Base-by-base conservation (phyloP, 2,329 filamentous ascomycete species). In the Colletotrichum liaoningense region DNA sequence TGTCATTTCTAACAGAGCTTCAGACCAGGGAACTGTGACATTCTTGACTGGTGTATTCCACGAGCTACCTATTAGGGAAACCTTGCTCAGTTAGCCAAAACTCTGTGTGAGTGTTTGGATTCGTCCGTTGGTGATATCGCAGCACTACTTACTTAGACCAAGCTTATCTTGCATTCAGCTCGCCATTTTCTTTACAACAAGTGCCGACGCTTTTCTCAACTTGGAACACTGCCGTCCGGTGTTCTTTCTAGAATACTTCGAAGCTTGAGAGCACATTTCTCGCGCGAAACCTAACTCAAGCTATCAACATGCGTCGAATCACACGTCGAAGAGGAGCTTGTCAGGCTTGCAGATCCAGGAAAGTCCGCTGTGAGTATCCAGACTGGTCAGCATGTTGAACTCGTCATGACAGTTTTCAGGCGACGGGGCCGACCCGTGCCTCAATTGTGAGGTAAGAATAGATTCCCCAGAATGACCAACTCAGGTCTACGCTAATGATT, bases 281-380 rank as follows among this genome's bases (percentile, higher is more conserved):
- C 4, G 7, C 28, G 7, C 4, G 1, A n/a, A 59, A 60, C 9
- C n/a, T 9, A n/a, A 22, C 12, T 19, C n/a, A n/a, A 28, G 14
- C 56, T 22, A 26, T 14, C 59, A 57, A 7, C 5, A 73, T 73
- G 70, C 66, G 70, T 9, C 63, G 70, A 49, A 69, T 73, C 26
- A 73, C 70, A 19, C 70, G 70, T 22, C 56, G 70, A 8, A 73
- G 70, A 64, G 70, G 70, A 3, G 70, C 70, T 12, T 73, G 70
- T 22, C 66, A 73, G 30, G 66, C 66, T 4, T 73, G 70, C 54
- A 60, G 70, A 35, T 69, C 60, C 9, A 64, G 70, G 26, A 73
- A 73, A 19, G 70, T 73, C n/a, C 70, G 70, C 26, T 73, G 70
- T 73, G 30, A 69, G 69, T 69, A 22, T 19, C 3, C 26, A 19